Base-by-base conservation (phyloP, 768 basidiomycete genomes). In the Boletus tomentosulus region DNA sequence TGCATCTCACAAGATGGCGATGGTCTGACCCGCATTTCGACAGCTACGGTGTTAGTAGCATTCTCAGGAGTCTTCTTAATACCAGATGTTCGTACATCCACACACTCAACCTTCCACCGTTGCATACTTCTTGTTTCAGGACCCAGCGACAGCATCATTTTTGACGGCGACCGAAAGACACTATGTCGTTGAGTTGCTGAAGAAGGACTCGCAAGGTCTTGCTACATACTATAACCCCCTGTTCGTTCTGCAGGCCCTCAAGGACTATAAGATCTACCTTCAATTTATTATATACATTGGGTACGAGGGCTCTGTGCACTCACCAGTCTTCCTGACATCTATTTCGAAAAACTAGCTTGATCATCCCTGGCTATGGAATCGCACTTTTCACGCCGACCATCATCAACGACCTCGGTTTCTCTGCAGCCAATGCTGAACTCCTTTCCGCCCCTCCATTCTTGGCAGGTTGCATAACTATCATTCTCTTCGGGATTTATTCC, bases 61-160 rank as follows among this genome's bases (percentile, higher is more conserved):
- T 46, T 62, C 7, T 12, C 25, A 8, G 51, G 60, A 5, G 79
- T 71, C 63, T 83, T 78, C 66, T 73, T 74, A 58, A 76, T 85
- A 63, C 65, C 78, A 48, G 81, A 84, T 62, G 79, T 79, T 54
- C 51, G 76, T 60, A 10, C 24, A 37, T 48, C 15, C 24, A 34
- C 48, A 42, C 33, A 22, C 27, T 9, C 28, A 10, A 28, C 44
- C 25, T 19, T 44, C 8, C 49, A 39, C 8, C 9, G 15, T 34
- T 34, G 12, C 45, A 15, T 13, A 55, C 37, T 16, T 31, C 38
- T 34, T 25, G 12, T 24, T 30, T 4, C 49, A 78, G 76, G 79
- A 79, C 62, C 79, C 81, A 31, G 74, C 75, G 56, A 83, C 79
- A 2, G 81, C 81, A n/a, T 70, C 63, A 33, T 84, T 82, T 66